Conservation (phyloP, 306 rosid species). For the Pterocarpus santalinus region DNA sequence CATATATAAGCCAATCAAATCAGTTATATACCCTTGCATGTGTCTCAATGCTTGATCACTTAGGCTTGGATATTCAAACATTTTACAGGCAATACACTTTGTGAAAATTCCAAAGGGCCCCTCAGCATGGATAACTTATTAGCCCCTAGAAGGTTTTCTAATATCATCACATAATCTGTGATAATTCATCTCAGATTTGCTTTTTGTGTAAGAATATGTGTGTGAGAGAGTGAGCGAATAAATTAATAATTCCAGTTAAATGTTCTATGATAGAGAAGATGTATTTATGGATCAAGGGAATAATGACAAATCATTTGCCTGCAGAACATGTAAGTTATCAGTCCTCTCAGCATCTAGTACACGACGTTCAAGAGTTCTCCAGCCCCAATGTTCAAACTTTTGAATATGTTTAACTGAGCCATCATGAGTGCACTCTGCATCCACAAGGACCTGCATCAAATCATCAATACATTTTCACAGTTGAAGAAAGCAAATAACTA, state of each 20-base stretch:
- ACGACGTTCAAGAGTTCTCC: constrained; percentile 84
- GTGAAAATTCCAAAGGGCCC: not conserved
- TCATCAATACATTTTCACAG: constrained; percentile 37
- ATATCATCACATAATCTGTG: not conserved
- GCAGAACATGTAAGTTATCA: constrained; percentile 72
- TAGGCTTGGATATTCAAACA: constrained; percentile 17
- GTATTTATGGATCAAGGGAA: constrained; percentile 27
- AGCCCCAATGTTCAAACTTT: constrained; percentile 94
- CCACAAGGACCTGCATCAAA: constrained; percentile 82
- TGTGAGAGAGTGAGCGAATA: not conserved
- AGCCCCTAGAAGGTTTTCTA: not conserved
- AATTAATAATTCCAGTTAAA: constrained; percentile 12
- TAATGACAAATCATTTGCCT: constrained; percentile 57
- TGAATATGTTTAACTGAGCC: constrained; percentile 93
- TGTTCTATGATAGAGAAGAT: not conserved
- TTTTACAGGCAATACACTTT: constrained; percentile 14
- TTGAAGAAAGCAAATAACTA: constrained; percentile 19
- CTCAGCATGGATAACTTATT: not conserved
- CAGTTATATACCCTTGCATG: constrained; percentile 7
- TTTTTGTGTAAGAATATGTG: not conserved
- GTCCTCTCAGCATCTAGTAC: constrained; percentile 90
- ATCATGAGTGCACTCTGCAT: constrained; percentile 99
- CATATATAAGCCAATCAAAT: constrained; percentile 1
- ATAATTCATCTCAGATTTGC: constrained; percentile 13
- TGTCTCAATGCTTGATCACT: constrained; percentile 14